Percentiles rank a stretch among this genome's conserved stretches.
Evolutionary conservation across 2,329 filamentous ascomycete species (phyloP).

Genomic region (Colletotrichum sp.): DNA sequence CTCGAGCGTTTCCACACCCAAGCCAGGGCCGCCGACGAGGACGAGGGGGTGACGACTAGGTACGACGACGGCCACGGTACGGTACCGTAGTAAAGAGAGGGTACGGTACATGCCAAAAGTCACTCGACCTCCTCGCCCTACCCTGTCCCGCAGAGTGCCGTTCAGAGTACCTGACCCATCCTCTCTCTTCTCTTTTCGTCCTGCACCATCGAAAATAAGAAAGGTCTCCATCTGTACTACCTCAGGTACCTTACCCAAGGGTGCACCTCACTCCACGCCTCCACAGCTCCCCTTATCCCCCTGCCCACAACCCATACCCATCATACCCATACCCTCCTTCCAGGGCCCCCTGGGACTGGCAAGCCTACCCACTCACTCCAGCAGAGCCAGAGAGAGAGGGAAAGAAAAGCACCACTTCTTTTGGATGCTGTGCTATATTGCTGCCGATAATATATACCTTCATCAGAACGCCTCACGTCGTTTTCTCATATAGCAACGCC

Average conservation of each 20-base stretch:
- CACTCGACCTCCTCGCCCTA: constrained; percentile 8
- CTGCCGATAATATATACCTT: constrained; percentile 27
- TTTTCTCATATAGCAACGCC: constrained; percentile 16
- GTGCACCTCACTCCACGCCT: constrained; percentile 22
- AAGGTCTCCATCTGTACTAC: constrained; percentile 19
- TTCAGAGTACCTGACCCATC: constrained; percentile 20
- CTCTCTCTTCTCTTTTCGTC: constrained; percentile 21
- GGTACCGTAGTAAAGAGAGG: neutral
- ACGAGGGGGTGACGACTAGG: neutral
- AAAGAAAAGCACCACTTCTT: constrained; percentile 19
- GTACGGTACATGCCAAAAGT: constrained; percentile 24
- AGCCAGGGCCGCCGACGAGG: constrained; percentile 1
- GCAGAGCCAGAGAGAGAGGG: neutral
- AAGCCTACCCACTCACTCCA: neutral
- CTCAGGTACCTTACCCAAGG: constrained; percentile 19
- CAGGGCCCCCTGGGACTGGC: constrained; percentile 5
- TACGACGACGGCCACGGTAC: neutral
- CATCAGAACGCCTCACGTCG: constrained; percentile 23
- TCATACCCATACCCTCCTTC: constrained; percentile 13
- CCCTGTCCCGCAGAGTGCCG: neutral
- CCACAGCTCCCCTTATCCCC: constrained; percentile 22
- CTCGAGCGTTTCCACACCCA: constrained; percentile 22
- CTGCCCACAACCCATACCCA: constrained; percentile 22
- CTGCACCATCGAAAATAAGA: constrained; percentile 20
- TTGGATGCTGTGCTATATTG: constrained; percentile 25